These are phyloP conservation scores for Psilocybe azurescens DNA, from an alignment of 768 basidiomycete genomes.

Conservation along the genomic window DNA sequence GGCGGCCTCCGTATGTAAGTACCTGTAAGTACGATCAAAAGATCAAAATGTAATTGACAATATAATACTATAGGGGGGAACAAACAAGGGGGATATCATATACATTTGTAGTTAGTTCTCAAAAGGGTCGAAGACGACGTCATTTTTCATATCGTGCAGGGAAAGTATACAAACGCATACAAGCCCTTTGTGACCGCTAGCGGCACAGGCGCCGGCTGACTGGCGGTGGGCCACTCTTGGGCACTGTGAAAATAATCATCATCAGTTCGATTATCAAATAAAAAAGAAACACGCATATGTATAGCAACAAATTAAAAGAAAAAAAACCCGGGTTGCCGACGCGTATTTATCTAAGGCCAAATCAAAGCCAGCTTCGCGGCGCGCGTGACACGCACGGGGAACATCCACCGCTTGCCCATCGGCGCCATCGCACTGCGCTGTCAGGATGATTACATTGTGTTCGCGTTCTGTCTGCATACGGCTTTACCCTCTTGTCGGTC, in stretches of 20 bases:
- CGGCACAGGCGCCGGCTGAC: too few species aligned
- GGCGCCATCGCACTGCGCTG: too few species aligned
- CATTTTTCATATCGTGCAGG: background rate
- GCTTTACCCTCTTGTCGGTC: background rate
- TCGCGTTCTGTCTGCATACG: too few species aligned
- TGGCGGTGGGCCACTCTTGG: too few species aligned
- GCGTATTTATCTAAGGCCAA: background rate
- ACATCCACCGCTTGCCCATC: background rate
- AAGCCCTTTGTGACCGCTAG: background rate
- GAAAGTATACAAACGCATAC: background rate
- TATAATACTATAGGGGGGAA: background rate
- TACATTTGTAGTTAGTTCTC: too few species aligned
- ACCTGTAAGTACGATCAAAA: background rate
- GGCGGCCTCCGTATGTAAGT: background rate
- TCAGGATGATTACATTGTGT: too few species aligned
- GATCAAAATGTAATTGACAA: too few species aligned
- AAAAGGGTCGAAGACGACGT: background rate
- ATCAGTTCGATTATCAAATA: background rate
- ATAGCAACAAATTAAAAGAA: background rate
- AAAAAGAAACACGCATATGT: background rate
- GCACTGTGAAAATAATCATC: background rate
- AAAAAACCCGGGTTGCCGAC: background rate
- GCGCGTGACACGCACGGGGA: background rate
- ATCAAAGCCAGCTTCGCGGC: background rate
- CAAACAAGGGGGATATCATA: background rate